Evolutionary conservation across 257 asterid genomes (phyloP), one percentile per base, ranked within the genome.

Genomic region (Solanum appendiculatum): DNA sequence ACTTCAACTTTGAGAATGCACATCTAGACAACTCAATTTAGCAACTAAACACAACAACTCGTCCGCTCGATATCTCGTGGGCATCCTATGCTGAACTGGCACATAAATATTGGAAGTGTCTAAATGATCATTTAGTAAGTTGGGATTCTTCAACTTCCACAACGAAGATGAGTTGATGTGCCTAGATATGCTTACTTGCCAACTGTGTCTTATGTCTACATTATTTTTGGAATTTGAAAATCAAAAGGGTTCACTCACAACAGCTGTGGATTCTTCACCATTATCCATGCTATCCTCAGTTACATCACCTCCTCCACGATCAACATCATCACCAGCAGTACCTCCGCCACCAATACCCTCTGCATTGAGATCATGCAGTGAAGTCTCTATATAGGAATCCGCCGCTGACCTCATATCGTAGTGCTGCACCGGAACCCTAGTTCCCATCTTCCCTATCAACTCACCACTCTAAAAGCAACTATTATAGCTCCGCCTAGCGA

Each of bases 311-410:
- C 90, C 90, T 39, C 93, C 93, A 44, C 91, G 90, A 87, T 92
- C 94, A 58, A 89, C 95, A 88, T 90, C 96, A 69, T 90, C 94
- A 10, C 91, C 72, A 12, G 18, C 70, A n/a, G 82, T 86, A 12
- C 87, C 89, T 27, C 86, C 81, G 11, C 89, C 88, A 27, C 84
- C 87, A 29, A 88, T 46, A 21, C 89, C 85, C 31, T 89, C 97
- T 34, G 97, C 91, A 88, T 96, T 96, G 90, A 89, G 95, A 92
- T 96, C 99, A 91, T 95, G 94, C 90, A 95, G 84, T 21, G 98
- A 92, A 85, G 92, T 92, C 23, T 91, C 98, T 72, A 96, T 92
- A 90, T 91, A 96, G 0, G 99, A 94, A 91, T 93, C 91, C 87
- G 93, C 93, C 80, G 92, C 94, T 85, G 98, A 88, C 82, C 95